Conservation (phyloP, 169 alveolate species). For the Sarcocystis neurona region DNA sequence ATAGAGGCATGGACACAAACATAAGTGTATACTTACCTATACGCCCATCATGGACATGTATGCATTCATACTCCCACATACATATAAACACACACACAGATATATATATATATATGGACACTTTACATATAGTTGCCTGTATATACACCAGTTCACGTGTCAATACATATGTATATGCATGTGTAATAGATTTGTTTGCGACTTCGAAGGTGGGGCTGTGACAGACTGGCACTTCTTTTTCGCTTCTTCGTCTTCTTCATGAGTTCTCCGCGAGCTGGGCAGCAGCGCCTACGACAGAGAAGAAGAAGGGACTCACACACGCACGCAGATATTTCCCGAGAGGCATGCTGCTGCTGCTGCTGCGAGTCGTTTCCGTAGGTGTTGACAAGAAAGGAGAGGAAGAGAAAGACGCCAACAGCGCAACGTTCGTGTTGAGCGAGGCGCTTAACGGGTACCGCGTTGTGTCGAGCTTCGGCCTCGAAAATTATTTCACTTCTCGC, state of each 20-base stretch:
- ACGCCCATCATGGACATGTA: too few species aligned
- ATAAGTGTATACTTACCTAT: too few species aligned
- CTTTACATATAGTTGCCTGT: too few species aligned
- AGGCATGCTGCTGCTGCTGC: not conserved
- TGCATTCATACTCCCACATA: too few species aligned
- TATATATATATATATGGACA: not conserved
- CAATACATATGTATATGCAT: not conserved
- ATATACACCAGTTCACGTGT: not conserved
- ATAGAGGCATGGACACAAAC: too few species aligned
- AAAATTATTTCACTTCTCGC: not conserved
- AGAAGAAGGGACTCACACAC: too few species aligned
- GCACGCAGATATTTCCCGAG: not conserved
- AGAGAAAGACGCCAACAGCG: not conserved
- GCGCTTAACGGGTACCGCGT: not conserved
- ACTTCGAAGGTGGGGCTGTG: not conserved
- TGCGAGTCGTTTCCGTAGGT: not conserved
- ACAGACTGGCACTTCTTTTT: too few species aligned
- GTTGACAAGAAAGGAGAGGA: not conserved
- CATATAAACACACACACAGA: too few species aligned
- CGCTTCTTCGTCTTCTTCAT: too few species aligned
- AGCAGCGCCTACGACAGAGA: too few species aligned
- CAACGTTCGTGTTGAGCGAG: slow-evolving; percentile 15
- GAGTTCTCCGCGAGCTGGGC: too few species aligned
- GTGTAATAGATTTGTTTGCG: not conserved
- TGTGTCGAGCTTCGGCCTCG: not conserved